Percentiles rank a stretch among this genome's conserved stretches.
These are phyloP conservation scores for Myotisia sp. DNA, from an alignment of 2,329 filamentous ascomycete genomes.

Conservation along the genomic window DNA sequence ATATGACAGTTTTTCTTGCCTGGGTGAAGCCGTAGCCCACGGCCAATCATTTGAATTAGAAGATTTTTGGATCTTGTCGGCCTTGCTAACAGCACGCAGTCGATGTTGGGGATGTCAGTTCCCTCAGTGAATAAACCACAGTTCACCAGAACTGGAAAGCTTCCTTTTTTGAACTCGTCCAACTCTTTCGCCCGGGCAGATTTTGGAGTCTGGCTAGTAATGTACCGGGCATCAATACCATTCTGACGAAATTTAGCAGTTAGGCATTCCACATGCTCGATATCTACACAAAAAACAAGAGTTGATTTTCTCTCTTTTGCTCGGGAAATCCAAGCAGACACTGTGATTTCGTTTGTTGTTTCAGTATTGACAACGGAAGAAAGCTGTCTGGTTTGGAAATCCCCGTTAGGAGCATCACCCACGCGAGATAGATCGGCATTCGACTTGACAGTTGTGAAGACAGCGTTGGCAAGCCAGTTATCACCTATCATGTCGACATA, in stretches of 20 bases:
- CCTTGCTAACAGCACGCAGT: conserved; percentile 75
- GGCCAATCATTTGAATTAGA: conserved; percentile 92
- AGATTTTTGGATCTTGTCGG: conserved; percentile 89
- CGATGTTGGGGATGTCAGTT: conserved; percentile 93
- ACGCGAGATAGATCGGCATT: conserved; percentile 65
- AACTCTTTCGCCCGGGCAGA: conserved; percentile 55
- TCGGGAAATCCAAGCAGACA: conserved; percentile 72
- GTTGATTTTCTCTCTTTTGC: conserved; percentile 65
- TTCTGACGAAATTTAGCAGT: conserved; percentile 61
- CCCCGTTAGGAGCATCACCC: conserved; percentile 49
- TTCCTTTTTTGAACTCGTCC: conserved; percentile 57
- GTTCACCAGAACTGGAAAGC: conserved; percentile 81
- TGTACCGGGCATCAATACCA: conserved; percentile 68
- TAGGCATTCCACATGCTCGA: conserved; percentile 63
- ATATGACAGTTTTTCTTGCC: conserved; percentile 83
- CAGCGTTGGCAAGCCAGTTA: conserved; percentile 80
- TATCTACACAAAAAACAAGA: conserved; percentile 84
- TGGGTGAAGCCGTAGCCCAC: conserved; percentile 70
- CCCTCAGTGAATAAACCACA: conserved; percentile 96
- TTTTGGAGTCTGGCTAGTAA: conserved; percentile 68
- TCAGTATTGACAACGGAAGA: conserved; percentile 71
- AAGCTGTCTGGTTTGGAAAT: conserved; percentile 67
- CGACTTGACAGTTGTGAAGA: conserved; percentile 84
- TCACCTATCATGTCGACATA: conserved; percentile 72
- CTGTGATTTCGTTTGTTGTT: conserved; percentile 66